Evolutionary conservation across 768 basidiomycete species (phyloP), one percentile per base, ranked within the genome.

Genomic region (Termitomyces sp.): DNA sequence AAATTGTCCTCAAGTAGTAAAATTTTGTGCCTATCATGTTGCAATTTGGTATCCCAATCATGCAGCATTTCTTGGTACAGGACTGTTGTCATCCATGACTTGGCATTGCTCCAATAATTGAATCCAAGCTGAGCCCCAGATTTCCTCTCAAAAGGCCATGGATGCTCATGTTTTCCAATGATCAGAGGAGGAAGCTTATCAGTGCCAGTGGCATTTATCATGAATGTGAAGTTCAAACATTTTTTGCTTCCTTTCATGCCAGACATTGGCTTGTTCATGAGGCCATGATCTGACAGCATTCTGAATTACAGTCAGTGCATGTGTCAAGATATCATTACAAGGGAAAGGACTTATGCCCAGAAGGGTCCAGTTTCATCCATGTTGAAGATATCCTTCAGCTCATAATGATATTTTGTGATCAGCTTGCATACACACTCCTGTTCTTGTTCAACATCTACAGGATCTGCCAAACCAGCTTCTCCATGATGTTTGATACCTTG

Each of bases 401-500:
- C 3, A 1, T 32, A 32, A 32, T 2, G 0, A 11, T 1, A 32
- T 9, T 11, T 32, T 10, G 11, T 10, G 11, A 73, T 69, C 0
- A 75, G 37, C 21, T 66, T 61, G 34, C 65, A 61, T 2, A 77
- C 34, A 0, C 60, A 53, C 4, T 60, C 32, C 3, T 59, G 40
- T 57, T 76, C 72, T 0, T 50, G 39, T 16, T 67, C 66, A 23
- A 73, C 64, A 16, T 46, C 62, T 6, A 62, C 54, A 1, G 56
- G 23, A 37, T 56, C 30, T 39, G 62, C 65, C 9, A 67, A 76
- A 34, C 54, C 72, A 16, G 72, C 73, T 43, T 77, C 69, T 0
- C 72, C 70, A 66, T 76, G 68, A 0, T 56, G 37, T 56, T 69
- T 73, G 14, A 62, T 47, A 19, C 70, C 52, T 45, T 47, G 61